Percentiles rank a stretch among this genome's conserved stretches.
Evolutionary conservation across 148 eudicot genomes (phyloP).

Genomic region (Arbutus unedo): DNA sequence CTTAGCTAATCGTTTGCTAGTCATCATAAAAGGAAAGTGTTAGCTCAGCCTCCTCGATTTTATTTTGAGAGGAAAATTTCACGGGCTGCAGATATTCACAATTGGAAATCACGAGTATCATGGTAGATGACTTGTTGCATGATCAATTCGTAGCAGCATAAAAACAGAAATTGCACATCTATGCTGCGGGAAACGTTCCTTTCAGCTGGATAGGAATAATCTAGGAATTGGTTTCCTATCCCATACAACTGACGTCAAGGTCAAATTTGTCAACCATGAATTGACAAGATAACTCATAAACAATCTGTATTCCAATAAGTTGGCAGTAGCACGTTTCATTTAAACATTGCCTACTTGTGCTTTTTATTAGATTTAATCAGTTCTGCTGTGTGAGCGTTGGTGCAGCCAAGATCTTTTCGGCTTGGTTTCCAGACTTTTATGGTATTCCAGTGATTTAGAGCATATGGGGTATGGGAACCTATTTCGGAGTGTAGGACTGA

Average conservation of each 20-base stretch:
- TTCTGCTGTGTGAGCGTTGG: not conserved
- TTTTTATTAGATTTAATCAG: not conserved
- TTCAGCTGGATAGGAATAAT: not conserved
- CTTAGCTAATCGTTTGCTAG: not conserved
- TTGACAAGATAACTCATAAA: not conserved
- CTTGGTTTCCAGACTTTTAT: not conserved
- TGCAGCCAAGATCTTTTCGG: not conserved
- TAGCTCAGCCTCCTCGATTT: not conserved
- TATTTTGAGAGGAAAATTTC: not conserved
- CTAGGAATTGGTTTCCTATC: not conserved
- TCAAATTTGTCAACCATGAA: not conserved
- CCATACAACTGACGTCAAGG: not conserved
- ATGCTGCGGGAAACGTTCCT: not conserved
- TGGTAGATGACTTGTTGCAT: not conserved
- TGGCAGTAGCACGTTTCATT: not conserved
- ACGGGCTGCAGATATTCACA: not conserved
- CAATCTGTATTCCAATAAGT: not conserved
- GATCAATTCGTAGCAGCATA: not conserved
- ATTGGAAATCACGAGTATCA: not conserved
- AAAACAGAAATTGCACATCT: not conserved
- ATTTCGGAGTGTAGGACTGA: not conserved
- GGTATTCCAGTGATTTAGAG: not conserved
- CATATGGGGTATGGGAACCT: not conserved
- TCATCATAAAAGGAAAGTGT: not conserved
- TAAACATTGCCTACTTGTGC: not conserved